Base-by-base conservation (phyloP, 1,284 basidiomycete species). In the Omphalotus olearius region DNA sequence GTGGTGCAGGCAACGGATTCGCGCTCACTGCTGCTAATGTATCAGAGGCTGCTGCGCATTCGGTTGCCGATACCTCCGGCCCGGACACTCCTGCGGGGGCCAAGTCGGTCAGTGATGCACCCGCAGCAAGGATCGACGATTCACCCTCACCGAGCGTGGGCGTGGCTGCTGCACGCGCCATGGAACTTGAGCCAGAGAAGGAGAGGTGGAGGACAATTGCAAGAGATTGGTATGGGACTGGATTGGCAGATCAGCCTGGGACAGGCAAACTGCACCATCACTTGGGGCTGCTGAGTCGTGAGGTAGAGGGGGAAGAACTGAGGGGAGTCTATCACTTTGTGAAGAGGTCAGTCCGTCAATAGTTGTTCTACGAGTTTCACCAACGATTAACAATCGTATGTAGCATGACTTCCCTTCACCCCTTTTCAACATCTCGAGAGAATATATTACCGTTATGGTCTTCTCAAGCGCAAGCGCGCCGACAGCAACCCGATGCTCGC, bases 191-290 rank as follows among this genome's bases (percentile, higher is more conserved):
- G 62, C 84, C 87, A 0, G 96, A 98, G 69, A 88, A 91, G 64
- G 94, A 97, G 63, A 82, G 88, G 2, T 99, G 96, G 97, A 74
- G 93, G 40, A 77, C 78, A 37, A 90, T 93, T 20, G 95, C 96
- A 1, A 75, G 86, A 56, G 92, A 94, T 39, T 99, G 97, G 96
- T 99, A 97, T 65, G 87, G 83, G 14, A 78, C 82, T 49, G 95
- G 93, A 0, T 74, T 98, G 20, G 81, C 85, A 4, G 92, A 94
- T 60, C 88, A 88, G 50, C 97, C 97, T 1, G 92, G 92, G 23
- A 86, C 86, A 13, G 96, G 96, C 5, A 86, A 94, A 59, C 72
- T 98, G 45, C 96, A 99, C 66, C 93, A 98, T 65, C 92, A 98
- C 65, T 72, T 99, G n/a, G 97, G 93, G 1, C 69, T 97, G 52